Evolutionary conservation across 2,329 filamentous ascomycete species (phyloP), one percentile per base, ranked within the genome.

Genomic region (Geosmithia putterillii): DNA sequence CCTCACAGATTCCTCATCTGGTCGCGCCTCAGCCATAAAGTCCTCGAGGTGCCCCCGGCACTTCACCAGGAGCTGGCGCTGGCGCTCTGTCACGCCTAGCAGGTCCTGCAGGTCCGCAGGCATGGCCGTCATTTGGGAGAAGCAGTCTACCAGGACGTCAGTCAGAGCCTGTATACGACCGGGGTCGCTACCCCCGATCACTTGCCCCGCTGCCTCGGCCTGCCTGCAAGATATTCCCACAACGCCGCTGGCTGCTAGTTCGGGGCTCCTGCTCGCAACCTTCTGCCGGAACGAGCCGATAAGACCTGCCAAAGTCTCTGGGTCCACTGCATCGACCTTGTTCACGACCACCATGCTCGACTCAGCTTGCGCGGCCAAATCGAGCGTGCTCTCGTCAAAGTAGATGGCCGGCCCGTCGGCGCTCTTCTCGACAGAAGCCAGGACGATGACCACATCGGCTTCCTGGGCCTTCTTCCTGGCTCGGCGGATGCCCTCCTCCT

Each of bases 1-100:
- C 10, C 54, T 52, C 4, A 55, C 61, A 3, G 57, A 55, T 3
- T 56, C 58, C 18, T 32, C 35, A 25, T 52, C 52, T 7, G 54
- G 52, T 40, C 58, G 55, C 14, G 79, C 75, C 54, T 81, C 76
- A 9, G 57, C 61, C 47, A 90, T 64, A 57, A 95, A 98, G 19
- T 78, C 73, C 41, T 83, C 73, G 1, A 98, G 73, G 57, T 88
- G 77, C 32, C 59, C 58, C 12, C 82, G 70, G 58, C 90, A 95
- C 56, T 79, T 72, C 41, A 77, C 72, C 40, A 98, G 73, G 42
- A 95, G 79, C 58, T 87, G 75, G 42, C 84, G 76, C 66, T 98
- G 92, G 46, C 92, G 81, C 61, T 90, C 86, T 17, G 86, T 95
- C 34, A 95, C 89, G 44, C 89, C 89, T 3, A 95, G 74, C 4